These are phyloP conservation scores for Trapa bicornis DNA, from an alignment of 345 rosid species.

Conservation along the genomic window DNA sequence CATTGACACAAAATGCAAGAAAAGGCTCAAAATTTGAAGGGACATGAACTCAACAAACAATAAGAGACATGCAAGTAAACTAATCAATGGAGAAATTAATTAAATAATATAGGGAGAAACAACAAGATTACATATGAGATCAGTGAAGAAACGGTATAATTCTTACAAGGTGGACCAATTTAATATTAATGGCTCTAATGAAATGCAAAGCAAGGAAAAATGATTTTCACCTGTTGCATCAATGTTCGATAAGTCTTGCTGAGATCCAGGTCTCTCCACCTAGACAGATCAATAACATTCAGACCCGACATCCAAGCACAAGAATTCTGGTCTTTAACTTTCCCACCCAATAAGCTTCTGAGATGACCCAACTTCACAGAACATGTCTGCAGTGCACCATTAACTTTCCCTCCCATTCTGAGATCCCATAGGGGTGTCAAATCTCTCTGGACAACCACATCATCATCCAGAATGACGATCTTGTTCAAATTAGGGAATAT, in stretches of 20 bases:
- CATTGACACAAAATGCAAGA: too few species aligned
- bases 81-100: too few species aligned
- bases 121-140: too few species aligned
- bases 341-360: conserved; percentile 33
- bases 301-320: conserved; percentile 95
- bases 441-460: conserved; percentile 79
- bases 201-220: not conserved
- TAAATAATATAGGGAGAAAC: too few species aligned
- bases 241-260: conserved; percentile 44
- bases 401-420: conserved; percentile 71
- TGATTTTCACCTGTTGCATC: conserved; percentile 10
- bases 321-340: conserved; percentile 24
- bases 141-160: too few species aligned
- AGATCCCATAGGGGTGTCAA: conserved; percentile 68
- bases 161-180: not conserved
- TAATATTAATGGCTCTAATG: not conserved
- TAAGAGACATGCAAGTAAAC: too few species aligned
- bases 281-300: conserved; percentile 62
- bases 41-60: too few species aligned
- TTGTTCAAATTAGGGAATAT: conserved; percentile 52
- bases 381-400: conserved; percentile 59
- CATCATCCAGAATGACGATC: conserved; percentile 76
- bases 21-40: too few species aligned
- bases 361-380: conserved; percentile 63
- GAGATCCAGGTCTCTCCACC: conserved; percentile 52